phyloP scores from a whole-genome alignment of 2,329 filamentous ascomycete species.

The Phaeosphaeriaceae sp. region DNA sequence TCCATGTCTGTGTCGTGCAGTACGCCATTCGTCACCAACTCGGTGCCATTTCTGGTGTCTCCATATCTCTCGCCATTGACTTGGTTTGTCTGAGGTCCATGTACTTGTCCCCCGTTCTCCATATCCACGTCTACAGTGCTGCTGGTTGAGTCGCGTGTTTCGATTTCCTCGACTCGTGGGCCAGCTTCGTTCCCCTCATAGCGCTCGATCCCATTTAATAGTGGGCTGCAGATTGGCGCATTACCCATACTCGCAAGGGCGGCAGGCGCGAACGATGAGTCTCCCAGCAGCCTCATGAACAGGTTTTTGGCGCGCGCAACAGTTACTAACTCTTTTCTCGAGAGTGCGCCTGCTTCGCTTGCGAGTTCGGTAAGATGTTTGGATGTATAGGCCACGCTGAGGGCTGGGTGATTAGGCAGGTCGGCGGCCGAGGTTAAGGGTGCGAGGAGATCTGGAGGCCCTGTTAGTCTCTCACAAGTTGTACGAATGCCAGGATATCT shows the following conservation, averaged over 20 bases:
- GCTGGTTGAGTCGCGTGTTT: constrained; percentile 20
- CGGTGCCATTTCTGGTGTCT: constrained; percentile 23
- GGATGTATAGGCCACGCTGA: constrained; percentile 76
- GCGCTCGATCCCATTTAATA: constrained; percentile 15
- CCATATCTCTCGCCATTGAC: constrained; percentile 14
- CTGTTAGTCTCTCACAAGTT: neutral
- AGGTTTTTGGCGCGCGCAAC: constrained; percentile 78
- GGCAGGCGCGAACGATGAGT: constrained; percentile 69
- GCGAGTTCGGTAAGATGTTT: constrained; percentile 75
- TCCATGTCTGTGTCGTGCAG: constrained; percentile 19
- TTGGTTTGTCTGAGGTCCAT: constrained; percentile 19
- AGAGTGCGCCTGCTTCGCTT: constrained; percentile 70
- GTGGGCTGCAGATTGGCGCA: constrained; percentile 26
- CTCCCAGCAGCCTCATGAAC: constrained; percentile 74
- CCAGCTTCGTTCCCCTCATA: constrained; percentile 15
- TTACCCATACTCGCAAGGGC: constrained; percentile 58
- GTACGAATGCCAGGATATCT: neutral
- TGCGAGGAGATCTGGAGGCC: constrained; percentile 68
- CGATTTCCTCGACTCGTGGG: constrained; percentile 11
- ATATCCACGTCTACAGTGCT: constrained; percentile 34
- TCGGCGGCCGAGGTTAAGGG: constrained; percentile 78
- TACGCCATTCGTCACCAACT: constrained; percentile 30
- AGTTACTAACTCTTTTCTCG: constrained; percentile 75
- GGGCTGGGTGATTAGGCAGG: constrained; percentile 73
- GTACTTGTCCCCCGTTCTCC: constrained; percentile 29